Conservation (phyloP, 257 asterid species). For the Solanum medicagineum region DNA sequence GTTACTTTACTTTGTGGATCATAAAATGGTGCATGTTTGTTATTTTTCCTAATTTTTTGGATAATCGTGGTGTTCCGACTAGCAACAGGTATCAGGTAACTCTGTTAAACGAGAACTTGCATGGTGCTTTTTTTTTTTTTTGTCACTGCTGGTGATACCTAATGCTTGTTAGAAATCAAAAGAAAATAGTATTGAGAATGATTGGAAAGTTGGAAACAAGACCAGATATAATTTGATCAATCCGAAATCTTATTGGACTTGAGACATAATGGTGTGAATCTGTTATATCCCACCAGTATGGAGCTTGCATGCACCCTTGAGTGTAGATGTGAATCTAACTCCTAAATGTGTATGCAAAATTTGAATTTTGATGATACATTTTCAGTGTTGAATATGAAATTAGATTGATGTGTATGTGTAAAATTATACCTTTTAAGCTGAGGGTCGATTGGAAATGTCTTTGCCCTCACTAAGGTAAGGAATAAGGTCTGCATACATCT, state of each 20-base stretch:
- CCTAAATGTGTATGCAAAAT: not conserved
- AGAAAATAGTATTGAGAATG: no score
- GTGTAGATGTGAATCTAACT: not conserved
- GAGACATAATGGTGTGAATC: not conserved
- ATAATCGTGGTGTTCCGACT: not conserved
- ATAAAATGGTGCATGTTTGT: not conserved
- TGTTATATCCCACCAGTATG: not conserved
- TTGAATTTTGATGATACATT: not conserved
- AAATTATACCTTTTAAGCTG: not conserved
- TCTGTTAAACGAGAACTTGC: not conserved
- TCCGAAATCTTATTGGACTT: not conserved
- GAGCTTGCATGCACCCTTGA: not conserved
- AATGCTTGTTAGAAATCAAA: no score
- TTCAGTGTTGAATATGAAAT: not conserved
- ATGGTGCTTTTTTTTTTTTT: not conserved
- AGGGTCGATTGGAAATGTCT: not conserved
- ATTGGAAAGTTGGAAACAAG: no score
- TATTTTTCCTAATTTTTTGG: not conserved
- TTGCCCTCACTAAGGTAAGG: not conserved
- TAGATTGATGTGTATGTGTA: not conserved
- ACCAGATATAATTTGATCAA: no score
- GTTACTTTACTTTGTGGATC: not conserved
- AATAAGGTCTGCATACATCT: not conserved
- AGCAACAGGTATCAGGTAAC: not conserved
- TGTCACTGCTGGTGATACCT: not conserved